Conservation (phyloP, 2,329 filamentous ascomycete species). For the Nemania abortiva region DNA sequence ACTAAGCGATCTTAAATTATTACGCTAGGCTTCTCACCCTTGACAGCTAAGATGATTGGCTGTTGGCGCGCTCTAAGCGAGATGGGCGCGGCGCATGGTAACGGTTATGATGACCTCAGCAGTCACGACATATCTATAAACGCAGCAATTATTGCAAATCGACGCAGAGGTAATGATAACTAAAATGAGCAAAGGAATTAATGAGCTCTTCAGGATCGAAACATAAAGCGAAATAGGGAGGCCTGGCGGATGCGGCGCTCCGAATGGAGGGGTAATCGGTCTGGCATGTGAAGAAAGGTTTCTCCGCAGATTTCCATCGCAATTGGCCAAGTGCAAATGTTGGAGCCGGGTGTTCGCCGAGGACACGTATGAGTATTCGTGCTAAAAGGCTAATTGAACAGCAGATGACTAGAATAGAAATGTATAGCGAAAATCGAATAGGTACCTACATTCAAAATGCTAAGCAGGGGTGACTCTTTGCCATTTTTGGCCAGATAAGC, state of each 20-base stretch:
- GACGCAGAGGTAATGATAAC: not conserved
- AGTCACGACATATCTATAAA: slow-evolving; percentile 7
- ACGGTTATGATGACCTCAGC: slow-evolving; percentile 26
- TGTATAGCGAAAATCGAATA: no score
- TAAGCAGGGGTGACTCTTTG: not conserved
- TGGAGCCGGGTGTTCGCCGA: no score
- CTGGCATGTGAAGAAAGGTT: no score
- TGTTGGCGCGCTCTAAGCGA: slow-evolving; percentile 3
- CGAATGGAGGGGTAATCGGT: no score
- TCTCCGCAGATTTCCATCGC: no score
- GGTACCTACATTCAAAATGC: no score
- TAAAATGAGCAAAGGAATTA: not conserved
- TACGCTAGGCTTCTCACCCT: slow-evolving; percentile 20
- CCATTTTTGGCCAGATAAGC: not conserved
- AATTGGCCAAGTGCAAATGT: no score
- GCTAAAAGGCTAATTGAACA: no score
- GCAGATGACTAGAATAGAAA: no score
- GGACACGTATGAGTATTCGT: no score
- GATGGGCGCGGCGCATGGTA: not conserved
- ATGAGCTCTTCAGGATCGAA: not conserved
- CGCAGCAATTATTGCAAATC: slow-evolving; percentile 3
- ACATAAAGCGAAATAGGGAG: not conserved
- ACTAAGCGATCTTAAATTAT: slow-evolving; percentile 2
- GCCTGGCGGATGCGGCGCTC: no score
- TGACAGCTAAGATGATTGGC: slow-evolving; percentile 24